Base-by-base conservation (phyloP, 495 filamentous ascomycete genomes). In the Aspergillus olivimuriae region DNA sequence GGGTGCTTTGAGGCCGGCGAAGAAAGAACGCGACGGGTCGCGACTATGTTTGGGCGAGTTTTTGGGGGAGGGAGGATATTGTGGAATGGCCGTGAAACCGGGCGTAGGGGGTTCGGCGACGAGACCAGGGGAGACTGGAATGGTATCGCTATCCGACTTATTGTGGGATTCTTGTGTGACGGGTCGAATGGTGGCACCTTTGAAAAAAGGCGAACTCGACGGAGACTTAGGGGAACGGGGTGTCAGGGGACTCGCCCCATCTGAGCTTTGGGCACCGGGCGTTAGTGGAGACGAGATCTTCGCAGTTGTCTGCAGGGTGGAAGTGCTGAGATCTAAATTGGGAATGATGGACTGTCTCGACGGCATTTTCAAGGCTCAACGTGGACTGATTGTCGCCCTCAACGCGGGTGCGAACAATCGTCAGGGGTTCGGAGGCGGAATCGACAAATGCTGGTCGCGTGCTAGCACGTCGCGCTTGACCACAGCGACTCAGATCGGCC, bases 1-100 rank as follows among this genome's bases (percentile, higher is more conserved):
- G 0, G 76, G 69, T 17, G 74, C 73, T 44, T 75, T 75, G 43
- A 78, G 59, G 39, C 69, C 79, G 17, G 74, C 65, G 45, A 82
- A 82, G 34, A 81, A 76, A 2, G 74, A 74, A 41, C 65, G 73
- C 6, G 76, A 78, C 4, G 66, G 57, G 43, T 79, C 76, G 43
- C 75, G 67, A n/a, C 58, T 52, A 43, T 75, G 76, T 49, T 70
- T 76, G 2, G 68, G 56, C 14, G 65, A 62, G 9, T 66, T 61
- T 41, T 62, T 72, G 3, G 73, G 69, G 7, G 72, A 77, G 6
- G 75, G 65, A 26, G 76, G 74, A 44, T 73, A 65, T 51, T 71
- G 68, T 24, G 76, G 75, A 39, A 78, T 72, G 15, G 77, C 69
- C 11, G 77, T 78, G 39, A 76, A 49, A 5, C 66, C 69, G 17